Base-by-base conservation (phyloP, 495 filamentous ascomycete species). In the Penicillium cinerascens region DNA sequence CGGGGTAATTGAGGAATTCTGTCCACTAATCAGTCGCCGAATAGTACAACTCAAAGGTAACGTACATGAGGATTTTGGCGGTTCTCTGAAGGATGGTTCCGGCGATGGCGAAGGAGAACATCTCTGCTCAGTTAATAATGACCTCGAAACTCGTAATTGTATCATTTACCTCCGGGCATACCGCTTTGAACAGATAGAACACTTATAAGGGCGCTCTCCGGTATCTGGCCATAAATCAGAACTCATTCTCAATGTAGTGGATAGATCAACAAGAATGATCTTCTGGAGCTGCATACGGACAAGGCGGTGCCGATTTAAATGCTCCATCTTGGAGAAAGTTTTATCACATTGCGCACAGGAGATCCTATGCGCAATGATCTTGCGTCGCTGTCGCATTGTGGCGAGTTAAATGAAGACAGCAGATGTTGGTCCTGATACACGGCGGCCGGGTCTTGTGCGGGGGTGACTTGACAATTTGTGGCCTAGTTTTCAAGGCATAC, bases 261-360 rank as follows among this genome's bases (percentile, higher is more conserved):
- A 2, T n/a, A 9, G 16, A 17, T 49, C 26, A 17, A 39, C 21
- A 39, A 40, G 6, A 11, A 13, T 21, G n/a, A 10, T 37, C 39
- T 16, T 26, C 23, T 17, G 18, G 26, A 10, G 26, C 6, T 36
- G 16, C 51, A 25, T 36, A 53, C 51, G 51, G 20, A 43, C 43
- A 22, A 53, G 25, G n/a, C 41, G 35, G 33, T 53, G 51, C 6
- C 51, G 51, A 26, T 53, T 53, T 16, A 53, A 42, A 27, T 53
- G 51, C 22, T 53, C 51, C 22, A 36, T 36, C 22, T 53, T 53
- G 6, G 51, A 53, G 22, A 53, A 53, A 7, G 51, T 53, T 41
- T 53, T 53, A 17, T 53, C 43, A n/a, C 51, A 53, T 42, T 33
- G 43, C 25, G 43, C 17, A 18, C 51, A 53, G 36, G 51, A 18